phyloP scores from a whole-genome alignment of 768 basidiomycete genomes.

The Leccinum obscurum region DNA sequence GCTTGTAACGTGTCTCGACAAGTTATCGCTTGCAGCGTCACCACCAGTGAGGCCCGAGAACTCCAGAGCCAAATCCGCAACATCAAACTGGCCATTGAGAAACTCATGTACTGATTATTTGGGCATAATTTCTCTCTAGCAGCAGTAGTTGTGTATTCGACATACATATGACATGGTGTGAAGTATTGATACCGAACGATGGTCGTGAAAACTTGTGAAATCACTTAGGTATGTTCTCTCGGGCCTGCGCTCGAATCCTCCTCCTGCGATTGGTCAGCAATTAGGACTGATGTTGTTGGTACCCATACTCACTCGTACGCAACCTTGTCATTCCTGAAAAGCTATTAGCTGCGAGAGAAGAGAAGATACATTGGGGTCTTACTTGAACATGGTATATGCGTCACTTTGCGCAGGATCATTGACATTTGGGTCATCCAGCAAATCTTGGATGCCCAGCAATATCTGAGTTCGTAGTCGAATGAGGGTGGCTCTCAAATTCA shows the following conservation, averaged over 20 bases:
- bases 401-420: conserved; percentile 98
- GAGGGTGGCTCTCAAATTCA: background rate
- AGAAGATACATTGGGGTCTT: conserved; percentile 32
- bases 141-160: conserved; percentile 12
- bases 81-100: conserved; percentile 83
- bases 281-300: background rate
- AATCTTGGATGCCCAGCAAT: conserved; percentile 91
- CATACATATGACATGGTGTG: conserved; percentile 11
- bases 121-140: background rate
- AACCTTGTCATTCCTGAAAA: conserved; percentile 80
- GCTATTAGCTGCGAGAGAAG: conserved; percentile 9
- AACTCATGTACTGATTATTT: conserved; percentile 45
- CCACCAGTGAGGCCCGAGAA: conserved; percentile 94
- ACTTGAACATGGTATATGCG: conserved; percentile 99
- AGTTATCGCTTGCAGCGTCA: conserved; percentile 94
- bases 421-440: conserved; percentile 94
- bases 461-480: conserved; percentile 54
- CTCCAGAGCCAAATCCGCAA: conserved; percentile 85
- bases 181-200: conserved; percentile 1
- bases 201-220: background rate
- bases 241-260: conserved; percentile 80
- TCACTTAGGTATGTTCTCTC: conserved; percentile 87
- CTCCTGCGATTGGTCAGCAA: conserved; percentile 47
- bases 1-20: conserved; percentile 95
- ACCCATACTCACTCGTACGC: conserved; percentile 79